Evolutionary conservation across 768 basidiomycete species (phyloP), one percentile per base, ranked within the genome.

Genomic region (Termitomyces sp.): DNA sequence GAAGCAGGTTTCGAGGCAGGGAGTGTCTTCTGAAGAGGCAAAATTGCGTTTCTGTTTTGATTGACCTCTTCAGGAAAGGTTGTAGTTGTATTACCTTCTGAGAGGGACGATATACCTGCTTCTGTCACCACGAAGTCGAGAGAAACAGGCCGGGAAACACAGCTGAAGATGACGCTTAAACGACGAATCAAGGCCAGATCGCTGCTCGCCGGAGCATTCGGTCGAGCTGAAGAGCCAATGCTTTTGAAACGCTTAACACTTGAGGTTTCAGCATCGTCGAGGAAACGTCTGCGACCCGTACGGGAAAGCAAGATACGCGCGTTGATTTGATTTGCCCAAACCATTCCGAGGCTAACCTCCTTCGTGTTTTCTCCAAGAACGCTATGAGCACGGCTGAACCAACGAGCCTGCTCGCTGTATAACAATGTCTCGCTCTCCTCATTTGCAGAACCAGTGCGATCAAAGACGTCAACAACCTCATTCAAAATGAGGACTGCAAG

Each of bases 261-360:
- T 17, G 37, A 37, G 31, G 20, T 38, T 48, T 73, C 75, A 31
- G 60, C 64, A 45, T 77, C 77, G 58, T 78, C 73, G 32, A 89
- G 69, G 60, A 86, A 79, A 50, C 85, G 80, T 60, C 88, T 80
- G 62, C 92, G 79, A 10, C 83, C 83, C 0, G 94, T 95, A 36
- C 92, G 83, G 48, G 82, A 84, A 56, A 97, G 81, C 81, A 96
- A 87, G 50, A 98, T 82, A 29, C 96, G 84, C 4, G 81, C 82
- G 66, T 96, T 96, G 60, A 98, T 80, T 68, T 93, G 89, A 72
- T 96, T 98, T 15, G 96, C 91, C 96, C 96, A 98, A 9, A 86
- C 87, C 55, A 97, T 85, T 3, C 96, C 96, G 2, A 98, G 77
- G 43, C 83, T 85, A 0, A 91, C 94, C 73, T 96, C 91, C 69